Evolutionary conservation across 2,329 filamentous ascomycete genomes (phyloP).

Genomic region (Ambrosiella cleistominuta): DNA sequence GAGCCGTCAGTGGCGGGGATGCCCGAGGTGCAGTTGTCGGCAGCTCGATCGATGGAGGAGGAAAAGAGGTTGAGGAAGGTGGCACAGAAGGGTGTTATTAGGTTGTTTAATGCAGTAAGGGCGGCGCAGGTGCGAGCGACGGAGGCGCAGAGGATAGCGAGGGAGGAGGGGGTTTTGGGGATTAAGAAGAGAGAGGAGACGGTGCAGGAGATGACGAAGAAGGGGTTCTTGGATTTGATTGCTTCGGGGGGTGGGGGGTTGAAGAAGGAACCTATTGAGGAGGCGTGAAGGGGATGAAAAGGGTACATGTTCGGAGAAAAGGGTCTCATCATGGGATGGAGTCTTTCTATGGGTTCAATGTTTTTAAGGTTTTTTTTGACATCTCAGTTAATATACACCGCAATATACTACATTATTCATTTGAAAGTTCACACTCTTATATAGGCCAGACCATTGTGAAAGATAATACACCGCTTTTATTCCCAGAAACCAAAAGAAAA

Average conservation of each 20-base stretch:
- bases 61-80: slow-evolving; percentile 73
- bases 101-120: slow-evolving; percentile 88
- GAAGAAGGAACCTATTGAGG: slow-evolving; percentile 41
- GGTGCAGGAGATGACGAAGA: slow-evolving; percentile 89
- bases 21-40: slow-evolving; percentile 16
- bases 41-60: slow-evolving; percentile 35
- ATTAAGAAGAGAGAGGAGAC: slow-evolving; percentile 68
- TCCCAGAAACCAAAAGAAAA: not conserved
- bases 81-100: slow-evolving; percentile 83
- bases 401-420: not conserved
- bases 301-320: not conserved
- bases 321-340: not conserved
- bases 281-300: slow-evolving; percentile 26
- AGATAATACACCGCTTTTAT: not conserved
- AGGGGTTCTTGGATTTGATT: slow-evolving; percentile 89
- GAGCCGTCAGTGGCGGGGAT: slow-evolving; percentile 6
- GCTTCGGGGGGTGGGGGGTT: slow-evolving; percentile 41
- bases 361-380: not conserved
- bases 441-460: not conserved
- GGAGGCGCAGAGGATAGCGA: slow-evolving; percentile 53
- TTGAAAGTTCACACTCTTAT: not conserved
- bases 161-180: slow-evolving; percentile 59
- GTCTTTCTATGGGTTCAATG: not conserved
- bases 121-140: slow-evolving; percentile 80
- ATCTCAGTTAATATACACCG: not conserved